A percentile compares a stretch with the other conserved stretches of the same genome.
Conservation (phyloP, 2,329 filamentous ascomycete genomes). For the Stemphylium vesicarium region DNA sequence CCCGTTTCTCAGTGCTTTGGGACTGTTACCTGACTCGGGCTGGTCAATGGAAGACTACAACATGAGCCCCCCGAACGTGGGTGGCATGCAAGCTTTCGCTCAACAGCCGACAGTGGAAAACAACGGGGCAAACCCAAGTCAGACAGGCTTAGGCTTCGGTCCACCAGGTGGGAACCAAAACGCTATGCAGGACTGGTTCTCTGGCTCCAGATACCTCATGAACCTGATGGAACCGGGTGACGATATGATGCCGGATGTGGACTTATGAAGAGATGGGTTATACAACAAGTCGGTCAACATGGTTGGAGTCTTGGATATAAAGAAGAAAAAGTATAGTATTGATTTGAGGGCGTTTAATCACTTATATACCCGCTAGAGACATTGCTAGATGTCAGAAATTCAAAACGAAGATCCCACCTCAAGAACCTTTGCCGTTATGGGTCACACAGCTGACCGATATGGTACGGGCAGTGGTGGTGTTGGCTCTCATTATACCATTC, state of each 20-base stretch:
- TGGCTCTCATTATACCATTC: too few species aligned
- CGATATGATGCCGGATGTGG: slow-evolving; percentile 52
- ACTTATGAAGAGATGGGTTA: slow-evolving; percentile 4
- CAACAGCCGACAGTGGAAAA: slow-evolving; percentile 1
- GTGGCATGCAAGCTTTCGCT: slow-evolving; percentile 16
- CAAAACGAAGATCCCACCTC: too few species aligned
- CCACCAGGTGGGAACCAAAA: slow-evolving; percentile 47
- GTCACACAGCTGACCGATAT: too few species aligned
- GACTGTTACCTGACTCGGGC: slow-evolving; percentile 59
- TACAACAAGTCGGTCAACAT: too few species aligned
- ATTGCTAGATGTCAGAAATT: too few species aligned
- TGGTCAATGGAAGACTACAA: slow-evolving; percentile 30
- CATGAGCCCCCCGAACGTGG: neutral
- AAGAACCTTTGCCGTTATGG: too few species aligned
- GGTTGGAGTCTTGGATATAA: too few species aligned
- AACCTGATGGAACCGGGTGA: slow-evolving; percentile 64
- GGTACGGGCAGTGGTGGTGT: too few species aligned
- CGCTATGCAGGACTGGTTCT: slow-evolving; percentile 68
- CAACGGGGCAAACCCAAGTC: neutral
- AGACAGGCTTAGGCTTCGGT: slow-evolving; percentile 14
- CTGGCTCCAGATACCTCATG: slow-evolving; percentile 69
- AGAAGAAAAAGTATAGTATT: too few species aligned
- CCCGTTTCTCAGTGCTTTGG: slow-evolving; percentile 68
- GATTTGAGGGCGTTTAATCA: too few species aligned
- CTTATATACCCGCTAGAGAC: too few species aligned